Conservation (phyloP, 2,329 filamentous ascomycete genomes). For the Aspergillus fumigatus region DNA sequence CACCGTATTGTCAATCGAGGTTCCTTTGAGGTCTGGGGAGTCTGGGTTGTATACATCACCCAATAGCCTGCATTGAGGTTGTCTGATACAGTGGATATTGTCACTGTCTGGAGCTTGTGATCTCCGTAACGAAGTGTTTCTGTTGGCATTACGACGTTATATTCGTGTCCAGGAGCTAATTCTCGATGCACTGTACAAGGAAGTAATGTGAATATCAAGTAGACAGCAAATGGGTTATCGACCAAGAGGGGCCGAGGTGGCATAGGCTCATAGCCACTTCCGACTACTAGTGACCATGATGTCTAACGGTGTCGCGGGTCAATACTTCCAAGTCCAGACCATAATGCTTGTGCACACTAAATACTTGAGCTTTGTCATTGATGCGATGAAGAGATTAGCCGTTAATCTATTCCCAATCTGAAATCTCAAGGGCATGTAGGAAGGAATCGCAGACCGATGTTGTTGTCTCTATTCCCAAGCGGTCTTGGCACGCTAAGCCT, state of each 20-base stretch:
- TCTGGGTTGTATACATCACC: slow-evolving; percentile 33
- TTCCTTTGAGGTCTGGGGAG: not conserved
- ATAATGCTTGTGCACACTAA: not conserved
- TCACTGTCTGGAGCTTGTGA: slow-evolving; percentile 31
- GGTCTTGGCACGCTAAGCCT: slow-evolving; percentile 25
- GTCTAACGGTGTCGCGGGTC: not conserved
- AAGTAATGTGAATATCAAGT: not conserved
- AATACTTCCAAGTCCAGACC: not conserved
- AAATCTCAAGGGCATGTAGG: not conserved
- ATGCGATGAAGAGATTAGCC: not conserved
- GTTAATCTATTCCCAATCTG: not conserved
- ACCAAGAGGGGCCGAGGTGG: not conserved
- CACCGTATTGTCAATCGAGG: not conserved
- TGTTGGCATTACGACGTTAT: slow-evolving; percentile 3
- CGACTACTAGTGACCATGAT: not conserved
- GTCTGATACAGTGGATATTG: slow-evolving; percentile 22
- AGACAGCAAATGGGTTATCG: not conserved
- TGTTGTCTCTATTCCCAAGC: not conserved
- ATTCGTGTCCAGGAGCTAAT: too few species aligned
- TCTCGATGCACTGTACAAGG: not conserved
- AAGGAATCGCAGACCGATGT: not conserved
- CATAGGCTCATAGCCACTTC: not conserved
- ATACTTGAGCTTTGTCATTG: not conserved
- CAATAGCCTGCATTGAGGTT: slow-evolving; percentile 28
- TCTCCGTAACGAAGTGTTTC: slow-evolving; percentile 25